Evolutionary conservation across 1,139 yeast species (phyloP), one percentile per base, ranked within the genome.

Genomic region (Lodderomyces orthopsilosis): DNA sequence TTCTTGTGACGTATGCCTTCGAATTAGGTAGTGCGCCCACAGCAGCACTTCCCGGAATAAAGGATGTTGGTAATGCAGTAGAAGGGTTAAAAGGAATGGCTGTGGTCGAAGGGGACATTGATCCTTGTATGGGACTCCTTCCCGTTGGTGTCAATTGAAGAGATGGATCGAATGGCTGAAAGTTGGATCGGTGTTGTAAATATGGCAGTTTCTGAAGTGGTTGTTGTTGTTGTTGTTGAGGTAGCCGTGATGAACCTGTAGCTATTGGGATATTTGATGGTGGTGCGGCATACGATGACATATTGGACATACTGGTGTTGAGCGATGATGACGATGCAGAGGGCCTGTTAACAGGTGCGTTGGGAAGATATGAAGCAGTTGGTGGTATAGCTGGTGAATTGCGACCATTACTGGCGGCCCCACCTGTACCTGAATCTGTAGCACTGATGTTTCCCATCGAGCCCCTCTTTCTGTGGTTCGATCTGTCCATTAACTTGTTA

Each of bases 381-480:
- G 19, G 18, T 32, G 37, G 18, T 12, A 35, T 15, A 22, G 41
- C 36, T 15, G 36, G 36, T 12, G 35, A 19, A 22, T 15, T 32
- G 18, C 23, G 28, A n/a, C 24, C 35, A 32, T 30, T 32, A 21
- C 28, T 33, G 17, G 19, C 13, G 36, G 9, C 21, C 6, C 21
- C 14, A 15, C 22, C 13, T 7, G 15, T 34, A 12, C 19, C 15
- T 21, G 37, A 21, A 13, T 34, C 37, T 34, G 37, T 23, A 34
- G 24, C 23, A 19, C 24, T 21, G 15, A 10, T 32, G 21, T 22
- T 21, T 10, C 37, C 21, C 17, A 35, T 17, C 12, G 37, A 36
- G 21, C 35, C 34, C 37, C 41, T 39, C 28, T 42, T 42, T 33
- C 36, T 28, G 17, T 38, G 41, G 18, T 38, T 12, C n/a, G 35